Percentiles rank a stretch among this genome's conserved stretches.
phyloP scores from a whole-genome alignment of 495 filamentous ascomycete species.

The Clavariopsis aquatica region DNA sequence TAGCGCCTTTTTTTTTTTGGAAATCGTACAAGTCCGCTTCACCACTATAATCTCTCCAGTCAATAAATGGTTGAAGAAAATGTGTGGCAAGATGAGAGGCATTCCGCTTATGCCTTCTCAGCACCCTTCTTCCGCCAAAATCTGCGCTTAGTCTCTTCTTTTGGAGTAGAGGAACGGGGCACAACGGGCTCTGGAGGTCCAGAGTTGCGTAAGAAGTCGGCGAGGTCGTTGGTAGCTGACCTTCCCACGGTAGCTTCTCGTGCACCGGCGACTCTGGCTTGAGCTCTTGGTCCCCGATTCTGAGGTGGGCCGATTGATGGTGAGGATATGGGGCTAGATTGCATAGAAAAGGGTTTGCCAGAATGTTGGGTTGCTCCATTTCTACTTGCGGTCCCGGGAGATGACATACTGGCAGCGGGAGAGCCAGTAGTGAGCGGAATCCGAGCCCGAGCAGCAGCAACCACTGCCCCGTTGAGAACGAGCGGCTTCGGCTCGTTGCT shows the following conservation, averaged over 20 bases:
- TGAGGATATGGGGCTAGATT: constrained; percentile 7
- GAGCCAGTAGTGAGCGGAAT: not conserved
- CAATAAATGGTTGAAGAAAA: not conserved
- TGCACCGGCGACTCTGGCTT: constrained; percentile 19
- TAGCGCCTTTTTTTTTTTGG: too few relatives aligned
- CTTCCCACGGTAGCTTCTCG: constrained; percentile 23
- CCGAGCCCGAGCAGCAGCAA: constrained; percentile 26
- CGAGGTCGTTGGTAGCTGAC: constrained; percentile 68
- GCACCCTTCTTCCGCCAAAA: constrained; percentile 38
- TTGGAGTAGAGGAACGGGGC: constrained; percentile 10
- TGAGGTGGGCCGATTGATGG: constrained; percentile 14
- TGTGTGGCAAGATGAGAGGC: constrained; percentile 1
- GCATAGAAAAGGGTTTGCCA: constrained; percentile 1
- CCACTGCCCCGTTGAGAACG: constrained; percentile 31
- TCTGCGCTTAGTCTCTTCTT: constrained; percentile 28
- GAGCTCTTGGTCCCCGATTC: constrained; percentile 22
- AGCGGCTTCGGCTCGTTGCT: constrained; percentile 51
- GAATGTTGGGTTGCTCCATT: constrained; percentile 18
- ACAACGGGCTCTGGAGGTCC: constrained; percentile 59
- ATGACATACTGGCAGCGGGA: not conserved
- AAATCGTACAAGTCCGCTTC: too few relatives aligned
- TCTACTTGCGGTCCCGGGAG: not conserved
- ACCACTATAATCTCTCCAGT: too few relatives aligned
- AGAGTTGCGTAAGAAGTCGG: constrained; percentile 76
- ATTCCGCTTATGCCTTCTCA: constrained; percentile 13